These are phyloP conservation scores for Eutrema yunnanense DNA, from an alignment of 345 rosid genomes.

Conservation along the genomic window DNA sequence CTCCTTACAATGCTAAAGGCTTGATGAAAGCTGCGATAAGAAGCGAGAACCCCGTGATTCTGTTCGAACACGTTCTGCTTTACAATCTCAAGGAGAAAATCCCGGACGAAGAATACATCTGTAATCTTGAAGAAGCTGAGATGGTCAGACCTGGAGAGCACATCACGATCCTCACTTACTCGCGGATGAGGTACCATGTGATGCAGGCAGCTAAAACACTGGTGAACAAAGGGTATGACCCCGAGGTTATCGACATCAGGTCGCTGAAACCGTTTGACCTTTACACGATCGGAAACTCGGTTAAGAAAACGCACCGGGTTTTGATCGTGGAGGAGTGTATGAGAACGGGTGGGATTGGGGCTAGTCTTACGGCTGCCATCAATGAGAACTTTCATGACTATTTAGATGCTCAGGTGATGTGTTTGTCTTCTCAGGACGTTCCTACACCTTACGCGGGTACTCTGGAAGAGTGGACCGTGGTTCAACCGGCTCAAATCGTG, in stretches of 20 bases:
- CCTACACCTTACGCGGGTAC: slow-evolving; percentile 93
- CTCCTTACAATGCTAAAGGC: slow-evolving; percentile 98
- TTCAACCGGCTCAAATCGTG: slow-evolving; percentile 92
- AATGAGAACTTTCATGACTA: slow-evolving; percentile 86
- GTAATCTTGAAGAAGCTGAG: slow-evolving; percentile 93
- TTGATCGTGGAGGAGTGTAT: slow-evolving; percentile 95
- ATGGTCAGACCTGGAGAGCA: slow-evolving; percentile 96
- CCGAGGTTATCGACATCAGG: slow-evolving; percentile 92
- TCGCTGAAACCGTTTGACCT: slow-evolving; percentile 91
- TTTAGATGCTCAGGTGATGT: slow-evolving; percentile 86
- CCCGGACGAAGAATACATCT: slow-evolving; percentile 82
- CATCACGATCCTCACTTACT: slow-evolving; percentile 80
- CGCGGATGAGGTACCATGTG: slow-evolving; percentile 94
- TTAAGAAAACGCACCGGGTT: slow-evolving; percentile 88
- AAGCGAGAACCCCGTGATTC: slow-evolving; percentile 95
- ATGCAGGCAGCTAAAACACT: slow-evolving; percentile 94
- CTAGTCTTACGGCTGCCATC: slow-evolving; percentile 87
- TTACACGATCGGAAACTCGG: slow-evolving; percentile 78
- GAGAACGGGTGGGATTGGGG: slow-evolving; percentile 96
- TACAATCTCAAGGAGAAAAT: slow-evolving; percentile 97
- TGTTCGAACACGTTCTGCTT: slow-evolving; percentile 91
- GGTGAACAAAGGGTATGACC: slow-evolving; percentile 91
- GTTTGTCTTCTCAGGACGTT: slow-evolving; percentile 95
- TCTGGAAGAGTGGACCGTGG: slow-evolving; percentile 86
- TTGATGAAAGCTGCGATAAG: slow-evolving; percentile 98